phyloP scores from a whole-genome alignment of 192 early-diverging fungal genomes.

The Irineochytrium annulatum region DNA sequence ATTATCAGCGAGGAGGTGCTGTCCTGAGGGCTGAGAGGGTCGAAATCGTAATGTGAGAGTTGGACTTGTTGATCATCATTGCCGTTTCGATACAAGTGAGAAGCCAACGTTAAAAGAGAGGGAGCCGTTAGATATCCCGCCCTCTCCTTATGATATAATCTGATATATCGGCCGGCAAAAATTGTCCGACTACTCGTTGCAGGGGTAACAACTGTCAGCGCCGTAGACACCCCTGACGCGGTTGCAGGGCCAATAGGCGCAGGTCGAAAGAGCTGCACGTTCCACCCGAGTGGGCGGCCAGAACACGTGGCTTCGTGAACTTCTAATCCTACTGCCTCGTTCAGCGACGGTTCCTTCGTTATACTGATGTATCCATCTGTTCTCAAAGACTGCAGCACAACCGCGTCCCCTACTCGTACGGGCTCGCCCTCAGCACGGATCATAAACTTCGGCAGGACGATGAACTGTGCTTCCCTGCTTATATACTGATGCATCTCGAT shows the following conservation, averaged over 20 bases:
- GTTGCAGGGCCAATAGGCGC: not conserved
- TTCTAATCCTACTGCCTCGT: not conserved
- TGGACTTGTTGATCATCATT: conserved; percentile 19
- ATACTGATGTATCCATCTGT: conserved; percentile 29
- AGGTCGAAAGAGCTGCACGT: conserved; percentile 15
- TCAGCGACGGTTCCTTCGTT: not conserved
- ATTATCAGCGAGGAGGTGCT: conserved; percentile 22
- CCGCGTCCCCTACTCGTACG: conserved; percentile 23
- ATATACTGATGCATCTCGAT: conserved; percentile 13
- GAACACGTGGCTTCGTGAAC: conserved; percentile 21
- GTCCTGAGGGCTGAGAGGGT: conserved; percentile 33
- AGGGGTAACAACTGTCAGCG: not conserved
- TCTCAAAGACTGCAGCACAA: conserved; percentile 26
- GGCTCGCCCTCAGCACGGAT: conserved; percentile 36
- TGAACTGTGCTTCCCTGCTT: conserved; percentile 14
- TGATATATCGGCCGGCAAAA: conserved; percentile 25
- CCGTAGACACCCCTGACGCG: not conserved
- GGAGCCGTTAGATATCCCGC: conserved; percentile 20
- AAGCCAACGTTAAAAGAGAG: conserved; percentile 7
- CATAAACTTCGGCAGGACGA: conserved; percentile 34
- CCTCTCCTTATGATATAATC: conserved; percentile 33
- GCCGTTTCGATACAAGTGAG: conserved; percentile 8
- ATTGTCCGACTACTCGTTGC: conserved; percentile 3
- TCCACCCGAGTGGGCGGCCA: conserved; percentile 21
- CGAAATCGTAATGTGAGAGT: conserved; percentile 23